phyloP scores from a whole-genome alignment of 2,329 filamentous ascomycete genomes.

The Cladosporium sp. region DNA sequence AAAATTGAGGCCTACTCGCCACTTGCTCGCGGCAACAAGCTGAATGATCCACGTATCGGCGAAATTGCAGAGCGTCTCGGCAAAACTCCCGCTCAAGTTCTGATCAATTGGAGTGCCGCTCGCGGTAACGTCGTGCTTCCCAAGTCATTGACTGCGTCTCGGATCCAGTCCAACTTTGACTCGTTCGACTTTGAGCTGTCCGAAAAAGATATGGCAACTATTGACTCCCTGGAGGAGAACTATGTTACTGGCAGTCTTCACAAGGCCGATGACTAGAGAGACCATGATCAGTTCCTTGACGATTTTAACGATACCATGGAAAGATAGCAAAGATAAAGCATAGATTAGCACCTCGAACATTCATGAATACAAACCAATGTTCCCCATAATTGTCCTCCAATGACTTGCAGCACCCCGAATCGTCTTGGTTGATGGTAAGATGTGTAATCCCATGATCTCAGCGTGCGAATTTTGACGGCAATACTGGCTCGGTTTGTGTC shows the following conservation, averaged over 20 bases:
- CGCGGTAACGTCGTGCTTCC: slow-evolving; percentile 53
- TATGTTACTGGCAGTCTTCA: slow-evolving; percentile 15
- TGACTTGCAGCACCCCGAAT: neutral
- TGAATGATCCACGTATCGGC: slow-evolving; percentile 48
- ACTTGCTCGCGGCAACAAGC: slow-evolving; percentile 49
- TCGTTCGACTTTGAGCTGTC: slow-evolving; percentile 60
- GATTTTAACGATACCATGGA: neutral
- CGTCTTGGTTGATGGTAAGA: neutral
- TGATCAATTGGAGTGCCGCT: slow-evolving; percentile 52
- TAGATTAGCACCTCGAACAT: neutral
- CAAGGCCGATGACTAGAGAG: slow-evolving; percentile 7
- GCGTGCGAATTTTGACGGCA: neutral
- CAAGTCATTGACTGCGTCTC: slow-evolving; percentile 59
- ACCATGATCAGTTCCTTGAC: neutral
- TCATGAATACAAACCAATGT: neutral
- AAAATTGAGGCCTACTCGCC: slow-evolving; percentile 69
- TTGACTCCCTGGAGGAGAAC: slow-evolving; percentile 16
- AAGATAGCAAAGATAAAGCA: neutral
- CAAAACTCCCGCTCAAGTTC: slow-evolving; percentile 46
- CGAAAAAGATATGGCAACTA: slow-evolving; percentile 8
- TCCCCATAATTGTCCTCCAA: neutral
- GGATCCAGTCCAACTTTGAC: slow-evolving; percentile 70
- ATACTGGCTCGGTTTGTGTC: neutral
- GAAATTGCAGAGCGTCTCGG: slow-evolving; percentile 52
- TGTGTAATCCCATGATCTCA: neutral